A percentile compares a stretch with the other conserved stretches of the same genome.
These are phyloP conservation scores for Nakaseomyces glabratus DNA, from an alignment of 1,139 yeast species.

Conservation along the genomic window DNA sequence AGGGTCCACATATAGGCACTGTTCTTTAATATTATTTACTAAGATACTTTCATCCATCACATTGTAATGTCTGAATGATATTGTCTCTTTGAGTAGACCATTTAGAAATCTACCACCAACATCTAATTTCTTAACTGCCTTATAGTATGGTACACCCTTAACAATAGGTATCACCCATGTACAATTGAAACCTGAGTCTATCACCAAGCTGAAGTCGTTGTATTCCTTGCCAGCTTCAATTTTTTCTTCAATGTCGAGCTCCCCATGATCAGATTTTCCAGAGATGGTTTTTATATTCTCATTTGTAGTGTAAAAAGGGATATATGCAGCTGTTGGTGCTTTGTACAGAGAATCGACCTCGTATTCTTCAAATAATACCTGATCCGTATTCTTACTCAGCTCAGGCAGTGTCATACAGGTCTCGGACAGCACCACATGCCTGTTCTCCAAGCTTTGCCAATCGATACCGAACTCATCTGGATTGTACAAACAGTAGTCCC, in stretches of 20 bases:
- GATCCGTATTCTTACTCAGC: slow-evolving; percentile 78
- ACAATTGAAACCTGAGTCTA: slow-evolving; percentile 82
- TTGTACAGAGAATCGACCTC: slow-evolving; percentile 52
- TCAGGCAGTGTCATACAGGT: slow-evolving; percentile 78
- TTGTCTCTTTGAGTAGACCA: slow-evolving; percentile 71
- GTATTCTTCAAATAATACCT: slow-evolving; percentile 88
- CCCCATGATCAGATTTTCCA: slow-evolving; percentile 16
- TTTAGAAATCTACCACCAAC: slow-evolving; percentile 82
- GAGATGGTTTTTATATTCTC: slow-evolving; percentile 13
- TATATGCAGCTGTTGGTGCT: slow-evolving; percentile 51
- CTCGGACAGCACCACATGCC: slow-evolving; percentile 40
- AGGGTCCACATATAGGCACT: slow-evolving; percentile 62
- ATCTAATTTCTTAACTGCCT: slow-evolving; percentile 56
- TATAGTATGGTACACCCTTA: slow-evolving; percentile 69
- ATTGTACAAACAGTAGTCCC: slow-evolving; percentile 68
- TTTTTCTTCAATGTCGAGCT: slow-evolving; percentile 9
- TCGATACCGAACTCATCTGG: slow-evolving; percentile 30
- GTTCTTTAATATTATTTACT: slow-evolving; percentile 78
- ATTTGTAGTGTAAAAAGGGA: slow-evolving; percentile 38
- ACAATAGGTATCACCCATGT: slow-evolving; percentile 85
- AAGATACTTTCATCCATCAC: slow-evolving; percentile 85
- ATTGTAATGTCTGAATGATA: slow-evolving; percentile 88
- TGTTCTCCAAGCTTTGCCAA: slow-evolving; percentile 28
- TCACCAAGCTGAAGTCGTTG: slow-evolving; percentile 64
- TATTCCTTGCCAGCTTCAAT: slow-evolving; percentile 15